Conservation (phyloP, 2,329 filamentous ascomycete species). For the Tolypocladium ophioglossoides region DNA sequence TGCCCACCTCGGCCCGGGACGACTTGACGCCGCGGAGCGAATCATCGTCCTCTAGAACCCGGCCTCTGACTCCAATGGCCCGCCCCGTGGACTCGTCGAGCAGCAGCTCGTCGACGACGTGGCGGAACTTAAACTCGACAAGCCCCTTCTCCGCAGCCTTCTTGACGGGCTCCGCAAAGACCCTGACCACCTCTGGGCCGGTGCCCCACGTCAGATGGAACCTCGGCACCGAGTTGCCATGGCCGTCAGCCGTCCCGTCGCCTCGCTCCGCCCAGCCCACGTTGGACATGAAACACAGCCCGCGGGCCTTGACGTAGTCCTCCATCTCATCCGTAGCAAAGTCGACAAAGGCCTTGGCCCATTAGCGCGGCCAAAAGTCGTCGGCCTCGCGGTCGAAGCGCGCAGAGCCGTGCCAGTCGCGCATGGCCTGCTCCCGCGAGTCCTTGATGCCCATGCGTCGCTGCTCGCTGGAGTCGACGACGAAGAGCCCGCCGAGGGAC, state of each 20-base stretch:
- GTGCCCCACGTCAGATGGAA: constrained; percentile 54
- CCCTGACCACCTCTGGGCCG: constrained; percentile 47
- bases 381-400: constrained; percentile 45
- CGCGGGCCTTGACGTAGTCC: constrained; percentile 41
- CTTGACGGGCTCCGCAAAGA: constrained; percentile 45
- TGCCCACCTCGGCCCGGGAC: constrained; percentile 33
- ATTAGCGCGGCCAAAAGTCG: constrained; percentile 47
- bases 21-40: constrained; percentile 40
- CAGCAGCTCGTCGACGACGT: constrained; percentile 45
- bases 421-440: constrained; percentile 43
- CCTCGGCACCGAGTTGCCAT: constrained; percentile 52
- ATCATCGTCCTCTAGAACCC: constrained; percentile 40
- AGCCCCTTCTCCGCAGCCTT: constrained; percentile 41
- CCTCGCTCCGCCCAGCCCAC: constrained; percentile 54
- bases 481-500: constrained; percentile 52
- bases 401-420: constrained; percentile 49
- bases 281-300: constrained; percentile 40
- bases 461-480: constrained; percentile 46
- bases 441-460: constrained; percentile 48
- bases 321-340: constrained; percentile 51
- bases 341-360: constrained; percentile 54
- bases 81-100: constrained; percentile 37
- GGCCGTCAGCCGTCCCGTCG: constrained; percentile 41
- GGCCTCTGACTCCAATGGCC: constrained; percentile 41
- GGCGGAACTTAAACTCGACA: constrained; percentile 44